Evolutionary conservation across 1,284 basidiomycete species (phyloP).

Genomic region (Bondarzewia mesenterica): DNA sequence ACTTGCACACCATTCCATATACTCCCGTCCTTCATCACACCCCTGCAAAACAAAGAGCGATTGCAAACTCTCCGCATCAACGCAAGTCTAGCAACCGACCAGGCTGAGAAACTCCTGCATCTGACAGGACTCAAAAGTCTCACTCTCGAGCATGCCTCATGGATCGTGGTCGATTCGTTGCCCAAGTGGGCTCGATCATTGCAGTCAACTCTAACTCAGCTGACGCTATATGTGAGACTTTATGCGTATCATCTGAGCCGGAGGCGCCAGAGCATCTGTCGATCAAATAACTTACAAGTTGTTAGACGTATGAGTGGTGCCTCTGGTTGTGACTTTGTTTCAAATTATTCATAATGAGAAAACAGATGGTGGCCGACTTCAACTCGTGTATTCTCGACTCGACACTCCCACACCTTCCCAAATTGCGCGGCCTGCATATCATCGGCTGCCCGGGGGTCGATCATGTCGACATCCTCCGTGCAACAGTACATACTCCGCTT

Average conservation of each 20-base stretch:
- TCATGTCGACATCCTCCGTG: slow-evolving; percentile 38
- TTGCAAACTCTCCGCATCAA: slow-evolving; percentile 41
- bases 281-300: not conserved
- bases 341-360: slow-evolving; percentile 31
- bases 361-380: slow-evolving; percentile 30
- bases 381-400: slow-evolving; percentile 40
- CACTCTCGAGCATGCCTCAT: slow-evolving; percentile 48
- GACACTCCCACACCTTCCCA: slow-evolving; percentile 41
- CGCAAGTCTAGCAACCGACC: slow-evolving; percentile 39
- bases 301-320: not conserved
- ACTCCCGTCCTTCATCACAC: slow-evolving; percentile 39
- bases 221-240: slow-evolving; percentile 49
- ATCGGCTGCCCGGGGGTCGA: slow-evolving; percentile 48
- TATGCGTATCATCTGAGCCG: not conserved
- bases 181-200: slow-evolving; percentile 43
- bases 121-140: slow-evolving; percentile 37
- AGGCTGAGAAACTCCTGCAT: slow-evolving; percentile 35
- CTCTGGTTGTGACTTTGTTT: slow-evolving; percentile 1
- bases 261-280: not conserved
- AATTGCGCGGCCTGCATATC: slow-evolving; percentile 48
- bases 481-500: slow-evolving; percentile 37
- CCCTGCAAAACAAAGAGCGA: slow-evolving; percentile 33
- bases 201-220: slow-evolving; percentile 34
- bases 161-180: slow-evolving; percentile 48
- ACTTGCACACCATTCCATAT: slow-evolving; percentile 37